Conservation (phyloP, 2,329 filamentous ascomycete species). For the Botrytis sinoallii region DNA sequence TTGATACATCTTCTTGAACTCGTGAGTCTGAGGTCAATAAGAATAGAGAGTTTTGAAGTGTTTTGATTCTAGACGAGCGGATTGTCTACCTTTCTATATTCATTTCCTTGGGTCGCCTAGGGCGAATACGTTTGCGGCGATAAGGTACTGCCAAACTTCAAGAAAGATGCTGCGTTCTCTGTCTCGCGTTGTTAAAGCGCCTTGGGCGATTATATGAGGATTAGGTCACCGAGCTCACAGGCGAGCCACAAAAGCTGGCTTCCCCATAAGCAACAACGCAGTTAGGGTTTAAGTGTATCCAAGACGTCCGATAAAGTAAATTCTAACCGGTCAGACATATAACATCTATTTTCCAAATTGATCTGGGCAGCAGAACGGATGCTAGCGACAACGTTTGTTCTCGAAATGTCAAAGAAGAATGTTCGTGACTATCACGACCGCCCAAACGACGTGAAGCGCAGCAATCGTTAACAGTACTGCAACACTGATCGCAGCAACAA, state of each 20-base stretch:
- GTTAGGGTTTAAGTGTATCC: neutral
- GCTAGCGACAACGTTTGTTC: neutral
- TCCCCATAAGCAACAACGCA: neutral
- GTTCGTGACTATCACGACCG: neutral
- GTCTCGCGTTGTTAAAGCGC: neutral
- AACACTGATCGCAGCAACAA: neutral
- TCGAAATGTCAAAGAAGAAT: neutral
- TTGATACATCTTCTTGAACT: neutral
- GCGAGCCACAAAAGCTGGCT: neutral
- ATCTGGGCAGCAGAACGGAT: neutral
- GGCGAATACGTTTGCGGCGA: neutral
- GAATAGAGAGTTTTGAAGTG: neutral
- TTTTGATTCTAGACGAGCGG: neutral
- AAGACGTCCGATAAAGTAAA: neutral
- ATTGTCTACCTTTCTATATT: neutral
- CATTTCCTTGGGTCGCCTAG: neutral
- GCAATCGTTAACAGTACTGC: neutral
- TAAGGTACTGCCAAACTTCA: neutral
- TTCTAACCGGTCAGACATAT: neutral
- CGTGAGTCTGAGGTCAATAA: neutral
- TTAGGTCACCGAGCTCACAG: neutral
- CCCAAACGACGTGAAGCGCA: neutral
- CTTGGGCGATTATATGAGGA: neutral
- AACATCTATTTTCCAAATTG: neutral
- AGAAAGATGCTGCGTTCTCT: neutral